Evolutionary conservation across 495 filamentous ascomycete species (phyloP), one percentile per base, ranked within the genome.

Genomic region (Hyphodiscus hymeniophilus): DNA sequence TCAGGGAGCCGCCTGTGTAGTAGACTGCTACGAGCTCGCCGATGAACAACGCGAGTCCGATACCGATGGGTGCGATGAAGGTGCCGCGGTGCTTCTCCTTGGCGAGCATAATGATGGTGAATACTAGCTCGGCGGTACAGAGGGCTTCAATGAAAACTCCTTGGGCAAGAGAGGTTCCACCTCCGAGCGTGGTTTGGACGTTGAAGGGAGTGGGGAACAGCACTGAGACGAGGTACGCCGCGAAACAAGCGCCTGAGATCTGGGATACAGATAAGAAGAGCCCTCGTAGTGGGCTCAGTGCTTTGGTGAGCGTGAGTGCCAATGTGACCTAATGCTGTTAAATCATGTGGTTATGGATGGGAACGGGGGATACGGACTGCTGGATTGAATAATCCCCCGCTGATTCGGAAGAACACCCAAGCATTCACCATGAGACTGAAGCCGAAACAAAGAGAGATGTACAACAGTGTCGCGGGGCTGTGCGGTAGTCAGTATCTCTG

Each of bases 381-480:
- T 0, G 89, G 88, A 55, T 94, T 83, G 55, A 83, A 83, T 1
- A 81, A 56, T 3, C 80, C 77, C 12, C 79, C 79, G 42, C 67
- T 74, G 43, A 83, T 75, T 11, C 79, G 67, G 17, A 79, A 84
- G 62, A 84, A 82, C 4, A 77, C 65, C 81, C 81, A 85, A 2
- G 73, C 76, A 46, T 79, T 83, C 42, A 81, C 75, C n/a, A 73
- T 66, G 13, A 85, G 65, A 4, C 76, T 79, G 56, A 83, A 81
- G 18, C 79, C 77, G 56, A 82, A 80, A 15, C 63, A 62, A 18
- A 80, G 47, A 8, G 67, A 62, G 54, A 79, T 76, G 63, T 75
- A 80, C 17, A 76, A 56, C n/a, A 74, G 12, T 35, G 28, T 34
- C 31, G 31, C 31, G 12, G 31, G 31, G 16, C 16, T 34, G 5